A percentile compares a stretch with the other conserved stretches of the same genome.
Conservation (phyloP, 495 filamentous ascomycete genomes). For the Lineolata rhizophorae region DNA sequence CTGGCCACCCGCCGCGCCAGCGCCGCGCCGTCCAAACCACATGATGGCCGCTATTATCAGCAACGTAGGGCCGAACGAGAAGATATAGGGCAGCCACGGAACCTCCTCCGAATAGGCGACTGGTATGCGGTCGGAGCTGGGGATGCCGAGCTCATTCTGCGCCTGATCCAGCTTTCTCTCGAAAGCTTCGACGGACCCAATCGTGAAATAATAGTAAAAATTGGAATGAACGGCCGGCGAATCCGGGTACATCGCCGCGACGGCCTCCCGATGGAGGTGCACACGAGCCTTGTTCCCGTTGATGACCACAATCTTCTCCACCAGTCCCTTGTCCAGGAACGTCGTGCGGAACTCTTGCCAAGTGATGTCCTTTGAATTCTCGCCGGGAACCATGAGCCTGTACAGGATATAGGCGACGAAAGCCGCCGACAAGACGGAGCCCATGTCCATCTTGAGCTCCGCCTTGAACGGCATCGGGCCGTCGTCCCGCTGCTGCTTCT, state of each 20-base stretch:
- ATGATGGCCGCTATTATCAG: conserved; percentile 62
- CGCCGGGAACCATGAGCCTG: conserved; percentile 37
- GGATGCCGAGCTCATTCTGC: conserved; percentile 69
- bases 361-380: conserved; percentile 62
- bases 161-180: conserved; percentile 72
- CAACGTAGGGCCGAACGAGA: conserved; percentile 70
- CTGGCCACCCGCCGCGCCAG: conserved; percentile 38
- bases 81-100: conserved; percentile 32
- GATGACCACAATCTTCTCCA: conserved; percentile 74
- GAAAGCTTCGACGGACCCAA: conserved; percentile 84
- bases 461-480: conserved; percentile 14
- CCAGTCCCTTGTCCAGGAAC: conserved; percentile 86
- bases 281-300: conserved; percentile 55
- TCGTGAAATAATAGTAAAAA: conserved; percentile 82
- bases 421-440: conserved; percentile 29
- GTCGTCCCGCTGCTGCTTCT: conserved; percentile 11
- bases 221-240: conserved; percentile 44
- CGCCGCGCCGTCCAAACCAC: conserved; percentile 44
- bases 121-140: conserved; percentile 65
- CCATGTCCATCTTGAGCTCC: conserved; percentile 34
- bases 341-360: conserved; percentile 90
- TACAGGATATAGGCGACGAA: conserved; percentile 42
- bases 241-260: conserved; percentile 58
- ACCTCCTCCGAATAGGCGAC: conserved; percentile 68
- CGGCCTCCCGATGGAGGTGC: conserved; percentile 64